Percentiles rank a stretch among this genome's conserved stretches.
phyloP scores from a whole-genome alignment of 106 monocot species.

The Platanthera zijinensis region DNA sequence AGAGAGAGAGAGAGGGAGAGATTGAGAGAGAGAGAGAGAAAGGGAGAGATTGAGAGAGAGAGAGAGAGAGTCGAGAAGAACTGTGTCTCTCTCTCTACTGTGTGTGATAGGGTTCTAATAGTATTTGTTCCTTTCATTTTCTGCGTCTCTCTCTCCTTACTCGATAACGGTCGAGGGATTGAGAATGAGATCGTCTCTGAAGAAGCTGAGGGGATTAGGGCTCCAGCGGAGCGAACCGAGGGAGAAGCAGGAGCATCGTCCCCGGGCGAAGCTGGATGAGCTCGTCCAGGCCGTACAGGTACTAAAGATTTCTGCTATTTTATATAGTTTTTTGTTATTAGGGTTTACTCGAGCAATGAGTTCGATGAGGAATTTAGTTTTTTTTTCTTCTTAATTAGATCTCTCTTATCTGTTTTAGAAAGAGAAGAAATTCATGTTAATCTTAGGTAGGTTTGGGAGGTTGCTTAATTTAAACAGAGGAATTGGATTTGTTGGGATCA shows the following conservation, averaged over 20 bases:
- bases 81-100: not conserved
- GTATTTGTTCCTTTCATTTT: not conserved
- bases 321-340: not conserved
- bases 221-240: slow-evolving; percentile 14
- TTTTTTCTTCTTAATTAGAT: not conserved
- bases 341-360: not conserved
- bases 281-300: slow-evolving; percentile 48
- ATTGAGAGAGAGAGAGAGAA: not conserved
- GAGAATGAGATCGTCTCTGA: slow-evolving; percentile 11
- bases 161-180: not conserved
- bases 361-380: not conserved
- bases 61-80: not conserved
- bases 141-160: not conserved
- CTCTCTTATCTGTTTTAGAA: not conserved
- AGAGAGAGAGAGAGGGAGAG: not conserved
- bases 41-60: not conserved
- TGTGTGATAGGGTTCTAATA: no score
- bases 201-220: slow-evolving; percentile 5
- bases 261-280: slow-evolving; percentile 41
- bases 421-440: no score
- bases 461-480: no score
- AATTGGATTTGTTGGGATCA: no score
- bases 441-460: no score
- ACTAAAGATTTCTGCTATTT: not conserved
- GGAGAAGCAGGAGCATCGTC: slow-evolving; percentile 28